Evolutionary conservation across 495 filamentous ascomycete species (phyloP), one percentile per base, ranked within the genome.

Genomic region (Xylaria flabelliformis): DNA sequence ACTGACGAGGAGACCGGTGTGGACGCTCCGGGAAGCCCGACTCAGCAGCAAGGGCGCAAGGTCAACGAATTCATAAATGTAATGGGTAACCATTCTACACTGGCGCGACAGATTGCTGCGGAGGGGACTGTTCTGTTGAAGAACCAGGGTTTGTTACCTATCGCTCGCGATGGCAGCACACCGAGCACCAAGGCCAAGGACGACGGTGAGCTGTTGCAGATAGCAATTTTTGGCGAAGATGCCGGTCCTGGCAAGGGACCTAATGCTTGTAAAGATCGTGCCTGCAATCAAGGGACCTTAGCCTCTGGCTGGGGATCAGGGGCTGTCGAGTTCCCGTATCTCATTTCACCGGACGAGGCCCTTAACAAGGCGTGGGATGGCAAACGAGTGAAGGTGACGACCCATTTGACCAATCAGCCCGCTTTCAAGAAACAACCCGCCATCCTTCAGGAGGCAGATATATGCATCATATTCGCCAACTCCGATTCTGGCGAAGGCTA

Each of bases 261-360:
- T 0, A 98, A 98, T 76, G 82, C 80, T 24, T 98, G 95, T 81
- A 76, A 82, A 8, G 94, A 97, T 78, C 87, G 92, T 44, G 88
- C 85, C 42, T 95, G 93, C 79, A 97, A 97, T 72, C 87, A 91
- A 71, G 95, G 94, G 10, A 97, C 95, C 1, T 81, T 98, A 24
- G 93, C 86, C 0, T 90, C 89, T 1, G 95, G 95, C 32, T 98
- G 95, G 95, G 95, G 95, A 39, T 94, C 92, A 61, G 95, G 95
- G 4, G 89, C 93, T 2, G 95, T 94, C 34, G 91, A 97, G 56
- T 97, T 94, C 70, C 92, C 95, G 0, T 95, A 95, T 76, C 85
- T 97, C 0, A 81, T 94, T 24, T 85, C 89, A 3, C 94, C 94
- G 0, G 79, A 88, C 44, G 86, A 92, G 36, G 91, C 92, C 15